A percentile compares a stretch with the other conserved stretches of the same genome.
Conservation (phyloP, 2,329 filamentous ascomycete genomes). For the Trichoderma sp. region DNA sequence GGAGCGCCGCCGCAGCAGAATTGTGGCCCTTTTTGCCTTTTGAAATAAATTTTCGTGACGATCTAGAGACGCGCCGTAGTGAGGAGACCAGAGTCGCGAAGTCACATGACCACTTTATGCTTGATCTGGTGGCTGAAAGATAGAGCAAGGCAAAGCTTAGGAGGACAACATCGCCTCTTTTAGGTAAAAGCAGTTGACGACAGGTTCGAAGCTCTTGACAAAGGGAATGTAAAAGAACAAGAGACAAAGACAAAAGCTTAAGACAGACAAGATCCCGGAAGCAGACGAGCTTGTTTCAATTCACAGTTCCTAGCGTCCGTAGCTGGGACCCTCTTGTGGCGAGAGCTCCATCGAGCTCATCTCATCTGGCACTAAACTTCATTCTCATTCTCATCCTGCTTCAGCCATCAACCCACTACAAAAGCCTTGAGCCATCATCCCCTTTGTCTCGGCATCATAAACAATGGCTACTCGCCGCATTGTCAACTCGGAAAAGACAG, state of each 20-base stretch:
- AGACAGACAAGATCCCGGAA: background rate
- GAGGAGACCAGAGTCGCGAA: conserved; percentile 25
- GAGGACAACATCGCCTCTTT: conserved; percentile 11
- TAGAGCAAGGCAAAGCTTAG: background rate
- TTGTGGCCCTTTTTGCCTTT: background rate
- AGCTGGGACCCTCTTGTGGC: conserved; percentile 17
- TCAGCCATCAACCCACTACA: background rate
- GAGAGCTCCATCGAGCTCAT: conserved; percentile 13
- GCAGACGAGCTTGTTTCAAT: background rate
- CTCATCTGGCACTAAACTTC: background rate
- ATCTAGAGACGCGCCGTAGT: conserved; percentile 22
- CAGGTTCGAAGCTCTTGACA: background rate
- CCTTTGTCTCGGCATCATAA: conserved; percentile 23
- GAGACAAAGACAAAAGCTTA: background rate
- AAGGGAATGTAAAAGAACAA: background rate
- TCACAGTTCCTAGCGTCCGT: background rate
- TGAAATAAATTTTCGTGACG: conserved; percentile 16
- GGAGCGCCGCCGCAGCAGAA: conserved; percentile 6
- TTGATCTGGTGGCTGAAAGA: background rate
- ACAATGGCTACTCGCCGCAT: conserved; percentile 72
- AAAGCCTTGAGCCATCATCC: background rate
- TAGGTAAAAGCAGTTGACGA: background rate
- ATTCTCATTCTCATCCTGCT: background rate
- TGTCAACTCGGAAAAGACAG: conserved; percentile 64
- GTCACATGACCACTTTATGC: conserved; percentile 27